A percentile compares a stretch with the other conserved stretches of the same genome.
Conservation (phyloP, 2,329 filamentous ascomycete species). For the Neofusicoccum umdonicola region DNA sequence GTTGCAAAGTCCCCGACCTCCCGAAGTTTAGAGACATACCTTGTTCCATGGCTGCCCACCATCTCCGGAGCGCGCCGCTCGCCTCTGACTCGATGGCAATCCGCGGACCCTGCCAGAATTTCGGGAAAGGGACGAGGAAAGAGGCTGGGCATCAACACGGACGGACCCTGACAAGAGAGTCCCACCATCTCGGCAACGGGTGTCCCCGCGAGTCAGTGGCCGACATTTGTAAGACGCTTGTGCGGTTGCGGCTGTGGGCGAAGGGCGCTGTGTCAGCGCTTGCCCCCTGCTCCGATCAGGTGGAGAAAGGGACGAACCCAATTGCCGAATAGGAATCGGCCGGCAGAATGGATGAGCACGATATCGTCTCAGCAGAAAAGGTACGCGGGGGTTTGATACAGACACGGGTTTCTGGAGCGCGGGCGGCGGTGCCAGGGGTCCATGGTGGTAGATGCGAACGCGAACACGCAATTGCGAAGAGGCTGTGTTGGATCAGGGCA, state of each 20-base stretch:
- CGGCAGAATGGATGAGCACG: not conserved
- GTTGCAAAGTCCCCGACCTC: not conserved
- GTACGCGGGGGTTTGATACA: not conserved
- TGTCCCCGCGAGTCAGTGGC: not conserved
- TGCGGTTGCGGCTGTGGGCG: not conserved
- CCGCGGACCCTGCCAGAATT: not conserved
- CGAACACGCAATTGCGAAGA: too few relatives aligned
- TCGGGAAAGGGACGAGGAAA: not conserved
- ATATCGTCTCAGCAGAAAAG: not conserved
- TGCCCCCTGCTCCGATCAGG: not conserved
- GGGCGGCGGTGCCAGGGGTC: not conserved
- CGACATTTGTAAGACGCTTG: not conserved
- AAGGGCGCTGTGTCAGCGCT: not conserved
- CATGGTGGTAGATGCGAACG: not conserved
- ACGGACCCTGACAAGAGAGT: not conserved
- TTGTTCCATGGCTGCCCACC: not conserved
- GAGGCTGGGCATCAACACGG: not conserved
- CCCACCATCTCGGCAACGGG: not conserved
- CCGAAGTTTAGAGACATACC: not conserved
- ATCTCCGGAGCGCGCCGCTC: not conserved
- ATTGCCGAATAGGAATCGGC: not conserved
- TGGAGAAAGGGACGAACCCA: too few relatives aligned
- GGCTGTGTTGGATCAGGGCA: too few relatives aligned
- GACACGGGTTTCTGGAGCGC: not conserved
- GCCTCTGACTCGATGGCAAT: not conserved